phyloP scores from a whole-genome alignment of 805 yeast genomes.

The Candida corydali region DNA sequence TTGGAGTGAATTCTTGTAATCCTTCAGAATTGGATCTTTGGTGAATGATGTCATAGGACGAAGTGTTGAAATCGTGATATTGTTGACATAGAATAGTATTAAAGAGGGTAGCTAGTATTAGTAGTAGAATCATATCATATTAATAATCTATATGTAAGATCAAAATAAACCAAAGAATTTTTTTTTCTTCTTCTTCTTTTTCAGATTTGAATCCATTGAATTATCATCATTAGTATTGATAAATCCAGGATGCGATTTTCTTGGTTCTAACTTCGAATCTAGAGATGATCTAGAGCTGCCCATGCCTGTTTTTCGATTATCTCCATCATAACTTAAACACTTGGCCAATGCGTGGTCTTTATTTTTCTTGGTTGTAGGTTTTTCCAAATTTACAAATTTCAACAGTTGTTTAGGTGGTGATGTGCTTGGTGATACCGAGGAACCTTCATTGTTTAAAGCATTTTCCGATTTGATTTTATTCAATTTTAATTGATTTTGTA shows the following conservation, averaged over 20 bases:
- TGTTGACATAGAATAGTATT: neutral
- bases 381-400: slow-evolving; percentile 25
- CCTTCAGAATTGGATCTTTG: neutral
- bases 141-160: neutral
- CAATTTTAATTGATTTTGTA: slow-evolving; percentile 7
- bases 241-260: slow-evolving; percentile 38
- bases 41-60: neutral
- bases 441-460: neutral
- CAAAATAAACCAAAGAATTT: slow-evolving; percentile 15
- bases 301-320: slow-evolving; percentile 6
- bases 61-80: neutral
- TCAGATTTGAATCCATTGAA: slow-evolving; percentile 1
- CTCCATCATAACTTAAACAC: slow-evolving; percentile 37
- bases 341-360: slow-evolving; percentile 20
- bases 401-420: slow-evolving; percentile 20
- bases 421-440: too few relatives aligned
- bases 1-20: slow-evolving; percentile 35
- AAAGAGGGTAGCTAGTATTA: neutral
- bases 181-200: slow-evolving; percentile 24
- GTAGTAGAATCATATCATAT: neutral
- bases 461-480: slow-evolving; percentile 14
- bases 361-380: slow-evolving; percentile 14
- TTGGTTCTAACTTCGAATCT: slow-evolving; percentile 28
- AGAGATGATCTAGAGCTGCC: slow-evolving; percentile 1
- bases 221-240: neutral